Evolutionary conservation across 495 filamentous ascomycete genomes (phyloP).

Genomic region (Penicillium crystallinum): DNA sequence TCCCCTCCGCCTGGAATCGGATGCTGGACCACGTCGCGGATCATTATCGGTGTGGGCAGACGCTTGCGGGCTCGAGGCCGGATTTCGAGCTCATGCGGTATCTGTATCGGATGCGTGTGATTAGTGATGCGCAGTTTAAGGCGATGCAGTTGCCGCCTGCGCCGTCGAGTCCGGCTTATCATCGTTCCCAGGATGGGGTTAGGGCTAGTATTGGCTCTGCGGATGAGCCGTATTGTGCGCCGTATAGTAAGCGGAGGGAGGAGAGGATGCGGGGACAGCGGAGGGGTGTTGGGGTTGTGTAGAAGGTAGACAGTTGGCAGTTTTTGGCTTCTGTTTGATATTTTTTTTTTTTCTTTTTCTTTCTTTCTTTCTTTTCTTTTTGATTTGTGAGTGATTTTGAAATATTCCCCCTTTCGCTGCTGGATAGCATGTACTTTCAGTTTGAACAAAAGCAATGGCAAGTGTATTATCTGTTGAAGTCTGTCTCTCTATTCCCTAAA

Average conservation of each 20-base stretch:
- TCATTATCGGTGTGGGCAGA: constrained; percentile 38
- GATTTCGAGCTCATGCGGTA: constrained; percentile 46
- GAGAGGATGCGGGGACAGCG: constrained; percentile 38
- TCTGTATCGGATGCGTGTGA: constrained; percentile 37
- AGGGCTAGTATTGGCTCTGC: constrained; percentile 40
- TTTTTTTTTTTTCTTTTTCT: not conserved
- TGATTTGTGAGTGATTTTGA: not conserved
- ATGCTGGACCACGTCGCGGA: constrained; percentile 39
- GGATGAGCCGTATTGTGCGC: constrained; percentile 43
- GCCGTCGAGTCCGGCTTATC: constrained; percentile 42
- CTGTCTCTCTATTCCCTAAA: not conserved
- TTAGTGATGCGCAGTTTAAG: constrained; percentile 44
- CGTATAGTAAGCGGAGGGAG: constrained; percentile 42
- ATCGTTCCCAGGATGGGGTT: constrained; percentile 38
- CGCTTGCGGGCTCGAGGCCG: constrained; percentile 35
- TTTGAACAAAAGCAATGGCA: not conserved
- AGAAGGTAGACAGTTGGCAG: not conserved
- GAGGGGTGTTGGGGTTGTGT: constrained; percentile 33
- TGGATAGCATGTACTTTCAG: constrained; percentile 4
- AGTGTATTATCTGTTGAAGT: not conserved
- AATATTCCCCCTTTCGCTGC: constrained; percentile 10
- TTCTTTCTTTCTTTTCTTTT: not conserved
- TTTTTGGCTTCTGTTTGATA: not conserved
- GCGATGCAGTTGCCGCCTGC: constrained; percentile 40
- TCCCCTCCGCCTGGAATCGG: constrained; percentile 30